Conservation (phyloP, 2,329 filamentous ascomycete species). For the Nothomitra cinnamomea region DNA sequence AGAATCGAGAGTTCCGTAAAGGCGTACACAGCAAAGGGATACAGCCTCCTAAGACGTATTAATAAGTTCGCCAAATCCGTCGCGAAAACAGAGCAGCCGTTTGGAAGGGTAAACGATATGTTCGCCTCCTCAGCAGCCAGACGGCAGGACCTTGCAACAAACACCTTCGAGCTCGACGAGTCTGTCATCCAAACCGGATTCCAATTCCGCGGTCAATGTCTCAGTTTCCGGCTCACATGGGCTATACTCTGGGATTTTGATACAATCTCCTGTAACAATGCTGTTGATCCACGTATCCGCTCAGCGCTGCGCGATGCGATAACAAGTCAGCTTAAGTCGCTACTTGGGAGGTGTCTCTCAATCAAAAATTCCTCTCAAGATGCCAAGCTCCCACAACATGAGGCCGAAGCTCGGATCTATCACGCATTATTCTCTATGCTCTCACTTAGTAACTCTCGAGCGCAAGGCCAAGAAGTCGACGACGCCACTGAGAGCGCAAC, state of each 20-base stretch:
- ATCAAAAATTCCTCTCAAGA: neutral
- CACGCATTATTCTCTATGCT: neutral
- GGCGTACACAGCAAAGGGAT: constrained; percentile 13
- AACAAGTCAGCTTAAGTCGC: neutral
- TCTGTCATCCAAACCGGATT: constrained; percentile 6
- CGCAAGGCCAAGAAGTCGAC: neutral
- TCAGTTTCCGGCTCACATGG: constrained; percentile 5
- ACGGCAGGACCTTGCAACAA: constrained; percentile 4
- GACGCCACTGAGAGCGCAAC: neutral
- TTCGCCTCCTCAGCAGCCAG: constrained; percentile 5
- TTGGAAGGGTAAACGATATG: constrained; percentile 19
- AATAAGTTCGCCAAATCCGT: constrained; percentile 19
- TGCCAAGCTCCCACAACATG: neutral
- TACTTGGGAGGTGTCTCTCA: neutral
- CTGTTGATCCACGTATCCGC: constrained; percentile 4
- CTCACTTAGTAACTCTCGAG: neutral
- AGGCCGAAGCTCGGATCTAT: neutral
- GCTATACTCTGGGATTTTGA: constrained; percentile 6
- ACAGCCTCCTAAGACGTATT: constrained; percentile 17
- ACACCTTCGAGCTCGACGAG: constrained; percentile 6
- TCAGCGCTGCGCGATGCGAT: neutral
- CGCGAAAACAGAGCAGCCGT: constrained; percentile 22
- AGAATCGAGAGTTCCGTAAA: constrained; percentile 10
- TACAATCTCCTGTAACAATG: constrained; percentile 2
- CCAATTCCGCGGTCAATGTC: constrained; percentile 5